A percentile compares a stretch with the other conserved stretches of the same genome.
These are phyloP conservation scores for Flaveria floridana DNA, from an alignment of 140 eudicot genomes.

Conservation along the genomic window DNA sequence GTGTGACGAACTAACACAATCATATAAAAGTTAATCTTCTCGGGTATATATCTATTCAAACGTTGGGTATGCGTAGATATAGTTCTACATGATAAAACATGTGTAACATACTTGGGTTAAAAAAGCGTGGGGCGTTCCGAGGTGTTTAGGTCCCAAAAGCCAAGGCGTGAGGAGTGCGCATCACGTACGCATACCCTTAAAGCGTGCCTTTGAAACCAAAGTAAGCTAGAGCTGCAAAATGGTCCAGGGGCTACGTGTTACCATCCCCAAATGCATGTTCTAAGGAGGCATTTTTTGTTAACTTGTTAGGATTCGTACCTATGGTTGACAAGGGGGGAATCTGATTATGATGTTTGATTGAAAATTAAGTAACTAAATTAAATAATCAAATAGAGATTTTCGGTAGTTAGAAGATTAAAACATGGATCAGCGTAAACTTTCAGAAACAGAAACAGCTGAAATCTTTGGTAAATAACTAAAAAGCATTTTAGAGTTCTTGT, in stretches of 20 bases:
- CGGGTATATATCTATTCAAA: too few relatives aligned
- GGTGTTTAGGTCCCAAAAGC: too few relatives aligned
- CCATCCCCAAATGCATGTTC: neutral
- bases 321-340: neutral
- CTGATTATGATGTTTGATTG: neutral
- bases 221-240: neutral
- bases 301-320: neutral
- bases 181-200: too few relatives aligned
- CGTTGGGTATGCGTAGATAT: too few relatives aligned
- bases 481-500: neutral
- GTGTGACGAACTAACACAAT: too few relatives aligned
- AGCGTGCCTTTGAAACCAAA: neutral
- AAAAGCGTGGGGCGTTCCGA: too few relatives aligned
- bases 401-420: neutral
- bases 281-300: neutral
- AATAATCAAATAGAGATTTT: neutral
- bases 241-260: neutral
- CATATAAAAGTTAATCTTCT: too few relatives aligned
- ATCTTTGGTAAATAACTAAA: neutral
- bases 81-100: too few relatives aligned
- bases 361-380: neutral
- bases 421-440: constrained; percentile 7
- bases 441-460: neutral
- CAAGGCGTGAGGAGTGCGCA: too few relatives aligned
- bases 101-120: too few relatives aligned